Evolutionary conservation across 331 rosid species (phyloP).

Genomic region (Spiraea crenata): DNA sequence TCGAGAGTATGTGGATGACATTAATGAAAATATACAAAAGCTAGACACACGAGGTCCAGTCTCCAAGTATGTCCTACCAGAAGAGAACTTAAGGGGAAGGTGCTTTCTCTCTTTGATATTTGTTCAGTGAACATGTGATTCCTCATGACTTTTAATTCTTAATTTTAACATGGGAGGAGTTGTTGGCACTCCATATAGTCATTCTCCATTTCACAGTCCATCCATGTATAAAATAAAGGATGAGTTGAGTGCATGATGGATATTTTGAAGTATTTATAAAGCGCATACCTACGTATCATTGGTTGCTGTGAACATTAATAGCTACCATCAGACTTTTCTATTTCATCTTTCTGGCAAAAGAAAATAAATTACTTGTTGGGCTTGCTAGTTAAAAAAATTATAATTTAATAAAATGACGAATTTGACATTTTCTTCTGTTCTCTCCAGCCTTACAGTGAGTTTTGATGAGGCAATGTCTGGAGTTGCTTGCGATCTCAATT

Average conservation of each 20-base stretch:
- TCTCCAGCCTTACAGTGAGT: constrained; percentile 61
- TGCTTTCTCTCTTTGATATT: constrained; percentile 35
- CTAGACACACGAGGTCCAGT: constrained; percentile 85
- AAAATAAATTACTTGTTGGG: neutral
- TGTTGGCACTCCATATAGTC: no score
- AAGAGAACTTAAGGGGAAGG: constrained; percentile 86
- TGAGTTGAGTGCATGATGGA: no score
- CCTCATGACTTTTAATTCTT: neutral
- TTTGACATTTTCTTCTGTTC: constrained; percentile 1
- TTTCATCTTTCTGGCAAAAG: neutral
- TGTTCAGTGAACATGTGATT: neutral
- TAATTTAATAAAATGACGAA: no score
- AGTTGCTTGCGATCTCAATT: constrained; percentile 86
- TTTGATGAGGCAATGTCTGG: constrained; percentile 69
- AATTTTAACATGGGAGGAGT: neutral
- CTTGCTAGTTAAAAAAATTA: neutral
- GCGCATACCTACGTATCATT: no score
- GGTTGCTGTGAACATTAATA: neutral
- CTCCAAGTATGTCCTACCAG: constrained; percentile 73
- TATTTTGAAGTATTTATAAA: no score
- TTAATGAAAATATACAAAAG: constrained; percentile 60
- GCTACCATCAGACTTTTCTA: neutral
- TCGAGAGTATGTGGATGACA: constrained; percentile 70
- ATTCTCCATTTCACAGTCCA: no score
- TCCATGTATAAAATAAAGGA: no score